phyloP scores from a whole-genome alignment of 1,284 basidiomycete species.

The Pyrrhoderma noxium region DNA sequence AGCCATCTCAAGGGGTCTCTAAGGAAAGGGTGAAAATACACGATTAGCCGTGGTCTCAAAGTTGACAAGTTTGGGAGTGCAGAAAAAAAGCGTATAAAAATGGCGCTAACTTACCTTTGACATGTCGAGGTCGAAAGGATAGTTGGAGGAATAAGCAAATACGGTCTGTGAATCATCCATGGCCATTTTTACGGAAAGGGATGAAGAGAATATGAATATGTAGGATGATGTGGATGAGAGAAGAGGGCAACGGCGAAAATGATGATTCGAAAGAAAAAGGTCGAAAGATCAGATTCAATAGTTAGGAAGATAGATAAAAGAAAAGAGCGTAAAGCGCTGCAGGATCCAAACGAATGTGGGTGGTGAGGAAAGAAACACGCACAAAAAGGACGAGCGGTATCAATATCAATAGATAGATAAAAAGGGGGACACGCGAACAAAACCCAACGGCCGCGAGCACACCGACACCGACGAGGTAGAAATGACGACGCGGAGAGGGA shows the following conservation, averaged over 20 bases:
- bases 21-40: constrained; percentile 17
- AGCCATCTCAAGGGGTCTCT: constrained; percentile 55
- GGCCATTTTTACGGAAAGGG: constrained; percentile 19
- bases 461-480: constrained; percentile 3
- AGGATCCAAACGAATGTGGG: constrained; percentile 13
- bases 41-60: not conserved
- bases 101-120: constrained; percentile 56
- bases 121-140: constrained; percentile 76
- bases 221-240: constrained; percentile 21
- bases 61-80: not conserved
- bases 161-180: constrained; percentile 72
- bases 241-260: constrained; percentile 30
- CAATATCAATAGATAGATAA: constrained; percentile 5
- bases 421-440: constrained; percentile 12
- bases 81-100: constrained; percentile 23
- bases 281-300: constrained; percentile 30
- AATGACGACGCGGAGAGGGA: not conserved
- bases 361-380: constrained; percentile 19
- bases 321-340: constrained; percentile 23
- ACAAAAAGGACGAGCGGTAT: constrained; percentile 13
- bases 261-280: constrained; percentile 29
- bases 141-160: constrained; percentile 59
- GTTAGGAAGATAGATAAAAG: constrained; percentile 17
- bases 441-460: constrained; percentile 9
- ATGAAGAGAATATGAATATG: constrained; percentile 21